These are phyloP conservation scores for Cyathus striatus DNA, from an alignment of 768 basidiomycete species.

Conservation along the genomic window DNA sequence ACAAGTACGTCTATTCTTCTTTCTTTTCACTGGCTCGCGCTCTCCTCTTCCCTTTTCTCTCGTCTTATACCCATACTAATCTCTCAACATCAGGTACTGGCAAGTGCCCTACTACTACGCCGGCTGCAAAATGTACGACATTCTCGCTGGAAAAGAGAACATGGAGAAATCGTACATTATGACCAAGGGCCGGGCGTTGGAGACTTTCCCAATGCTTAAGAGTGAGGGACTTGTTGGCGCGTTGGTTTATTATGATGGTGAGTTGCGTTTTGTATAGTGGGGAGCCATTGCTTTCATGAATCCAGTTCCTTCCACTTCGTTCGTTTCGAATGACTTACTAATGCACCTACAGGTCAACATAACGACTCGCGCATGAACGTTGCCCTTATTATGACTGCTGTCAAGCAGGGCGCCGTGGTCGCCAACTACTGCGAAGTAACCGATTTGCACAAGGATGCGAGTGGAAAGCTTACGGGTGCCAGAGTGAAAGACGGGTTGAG, in stretches of 20 bases:
- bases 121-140: constrained; percentile 94
- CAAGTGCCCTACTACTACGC: constrained; percentile 95
- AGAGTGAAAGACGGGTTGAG: constrained; percentile 78
- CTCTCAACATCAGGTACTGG: constrained; percentile 64
- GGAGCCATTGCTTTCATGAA: not conserved
- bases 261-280: constrained; percentile 30
- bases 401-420: constrained; percentile 82
- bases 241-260: constrained; percentile 96
- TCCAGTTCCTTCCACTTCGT: constrained; percentile 10
- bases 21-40: not conserved
- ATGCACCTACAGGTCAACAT: constrained; percentile 71
- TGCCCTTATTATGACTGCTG: constrained; percentile 90
- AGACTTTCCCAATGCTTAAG: constrained; percentile 97
- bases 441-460: constrained; percentile 59
- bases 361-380: constrained; percentile 99
- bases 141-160: constrained; percentile 93
- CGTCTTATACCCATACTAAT: constrained; percentile 5
- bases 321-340: constrained; percentile 2
- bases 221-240: constrained; percentile 88
- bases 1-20: constrained; percentile 54
- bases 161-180: constrained; percentile 96
- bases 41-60: not conserved
- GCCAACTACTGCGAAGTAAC: constrained; percentile 91
- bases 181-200: constrained; percentile 89
- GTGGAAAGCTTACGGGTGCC: constrained; percentile 69